Evolutionary conservation across 179 eudicot species (phyloP).

Genomic region (Corrigiola litoralis): DNA sequence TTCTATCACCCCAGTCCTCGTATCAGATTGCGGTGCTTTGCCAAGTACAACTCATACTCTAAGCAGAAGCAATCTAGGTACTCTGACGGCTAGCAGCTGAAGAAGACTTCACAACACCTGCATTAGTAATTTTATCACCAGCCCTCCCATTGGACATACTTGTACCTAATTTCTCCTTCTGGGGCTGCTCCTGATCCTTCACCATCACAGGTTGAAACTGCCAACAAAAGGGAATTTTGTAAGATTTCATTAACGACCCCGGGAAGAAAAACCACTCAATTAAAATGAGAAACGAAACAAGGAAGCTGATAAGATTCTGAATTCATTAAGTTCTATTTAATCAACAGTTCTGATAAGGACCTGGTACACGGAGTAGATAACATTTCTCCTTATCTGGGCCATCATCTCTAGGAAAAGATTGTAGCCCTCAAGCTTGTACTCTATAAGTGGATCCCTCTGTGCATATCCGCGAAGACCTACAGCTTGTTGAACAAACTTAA

Average conservation of each 20-base stretch:
- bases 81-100: conserved; percentile 28
- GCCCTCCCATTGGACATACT: conserved; percentile 9
- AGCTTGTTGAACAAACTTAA: conserved; percentile 96
- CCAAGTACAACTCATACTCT: too few relatives aligned
- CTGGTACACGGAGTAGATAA: conserved; percentile 94
- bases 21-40: too few relatives aligned
- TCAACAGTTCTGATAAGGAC: conserved; percentile 32
- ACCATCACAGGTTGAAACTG: conserved; percentile 87
- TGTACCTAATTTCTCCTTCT: conserved; percentile 27
- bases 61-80: not conserved
- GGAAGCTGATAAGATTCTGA: not conserved
- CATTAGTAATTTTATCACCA: conserved; percentile 20
- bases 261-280: not conserved
- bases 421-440: conserved; percentile 98
- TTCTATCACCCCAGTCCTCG: too few relatives aligned
- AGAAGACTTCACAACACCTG: conserved; percentile 31
- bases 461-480: conserved; percentile 97
- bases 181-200: conserved; percentile 55
- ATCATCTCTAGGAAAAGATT: conserved; percentile 96
- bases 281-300: not conserved
- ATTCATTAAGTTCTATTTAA: not conserved
- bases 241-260: not conserved
- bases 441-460: conserved; percentile 95
- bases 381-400: conserved; percentile 97
- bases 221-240: conserved; percentile 5